Evolutionary conservation across 805 yeast genomes (phyloP).

Genomic region (Komagataella ulmi): DNA sequence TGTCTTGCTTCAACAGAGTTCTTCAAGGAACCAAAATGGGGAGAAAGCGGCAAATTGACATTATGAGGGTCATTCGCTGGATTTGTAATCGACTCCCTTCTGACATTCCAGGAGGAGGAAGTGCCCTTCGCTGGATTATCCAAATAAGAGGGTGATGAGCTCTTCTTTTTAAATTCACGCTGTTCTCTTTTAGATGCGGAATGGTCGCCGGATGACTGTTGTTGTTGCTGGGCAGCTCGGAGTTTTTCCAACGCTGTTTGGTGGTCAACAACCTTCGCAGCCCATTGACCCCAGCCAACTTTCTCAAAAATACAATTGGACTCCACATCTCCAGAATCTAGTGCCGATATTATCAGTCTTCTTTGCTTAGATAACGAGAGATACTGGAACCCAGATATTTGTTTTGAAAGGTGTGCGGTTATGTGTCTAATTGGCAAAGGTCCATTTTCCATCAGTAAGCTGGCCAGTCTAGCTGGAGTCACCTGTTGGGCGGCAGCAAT

Average conservation of each 20-base stretch:
- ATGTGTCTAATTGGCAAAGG: conserved; percentile 87
- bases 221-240: neutral
- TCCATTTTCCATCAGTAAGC: conserved; percentile 56
- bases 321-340: conserved; percentile 55
- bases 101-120: conserved; percentile 9
- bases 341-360: conserved; percentile 77
- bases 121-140: neutral
- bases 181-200: neutral
- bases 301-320: conserved; percentile 71
- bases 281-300: conserved; percentile 99
- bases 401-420: conserved; percentile 61
- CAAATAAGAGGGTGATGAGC: neutral
- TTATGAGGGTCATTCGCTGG: conserved; percentile 29
- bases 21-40: conserved; percentile 14
- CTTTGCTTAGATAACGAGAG: conserved; percentile 81
- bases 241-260: neutral
- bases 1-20: conserved; percentile 15
- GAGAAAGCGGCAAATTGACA: conserved; percentile 29
- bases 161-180: neutral
- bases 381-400: conserved; percentile 69
- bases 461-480: conserved; percentile 67
- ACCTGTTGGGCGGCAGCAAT: conserved; percentile 78
- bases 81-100: conserved; percentile 42
- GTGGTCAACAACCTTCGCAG: conserved; percentile 32
- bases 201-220: neutral